Evolutionary conservation across 768 basidiomycete species (phyloP), one percentile per base, ranked within the genome.

Genomic region (Crucibulum laeve): DNA sequence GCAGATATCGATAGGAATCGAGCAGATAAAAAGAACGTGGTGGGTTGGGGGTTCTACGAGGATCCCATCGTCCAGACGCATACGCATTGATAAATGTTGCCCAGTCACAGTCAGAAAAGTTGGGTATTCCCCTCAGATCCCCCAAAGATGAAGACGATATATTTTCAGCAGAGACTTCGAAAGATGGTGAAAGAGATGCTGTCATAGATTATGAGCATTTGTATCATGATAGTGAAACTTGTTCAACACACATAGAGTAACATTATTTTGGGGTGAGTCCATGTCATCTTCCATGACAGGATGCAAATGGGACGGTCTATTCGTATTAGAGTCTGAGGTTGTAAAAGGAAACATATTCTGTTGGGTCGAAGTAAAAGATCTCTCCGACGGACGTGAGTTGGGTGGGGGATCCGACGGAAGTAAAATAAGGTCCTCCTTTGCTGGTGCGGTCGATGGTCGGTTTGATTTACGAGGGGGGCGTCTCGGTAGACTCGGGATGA

Each of bases 11-110:
- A 38, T 42, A 47, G 21, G 47, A 44, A 22, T 46, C 49, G 19
- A 21, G 35, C 41, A 49, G 40, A 23, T 53, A 49, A 40, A 47
- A 55, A 6, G 62, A 56, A 32, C 48, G 59, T 4, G 86, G 85
- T 4, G 72, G 77, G 47, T 74, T 77, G 3, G 87, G 87, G 0
- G 77, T 82, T 43, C 70, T 72, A 47, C 80, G 80, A 5, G 89
- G 87, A 57, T 88, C 86, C 89, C 89, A 92, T 47, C 78, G 73
- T 7, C 90, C 90, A 14, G 70, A 57, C 0, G 86, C 79, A 59
- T 92, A 92, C 0, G 86, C 81, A n/a, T 70, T 63, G 49, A 87
- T 79, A 59, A 91, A 92, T 0, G 78, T 76, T 14, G 74, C 69
- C 90, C 90, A 92, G 56, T 89, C 84, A 49, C 61, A 67, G 24